A percentile compares a stretch with the other conserved stretches of the same genome.
Conservation (phyloP, 2,329 filamentous ascomycete species). For the Sordariomycetes sp. region DNA sequence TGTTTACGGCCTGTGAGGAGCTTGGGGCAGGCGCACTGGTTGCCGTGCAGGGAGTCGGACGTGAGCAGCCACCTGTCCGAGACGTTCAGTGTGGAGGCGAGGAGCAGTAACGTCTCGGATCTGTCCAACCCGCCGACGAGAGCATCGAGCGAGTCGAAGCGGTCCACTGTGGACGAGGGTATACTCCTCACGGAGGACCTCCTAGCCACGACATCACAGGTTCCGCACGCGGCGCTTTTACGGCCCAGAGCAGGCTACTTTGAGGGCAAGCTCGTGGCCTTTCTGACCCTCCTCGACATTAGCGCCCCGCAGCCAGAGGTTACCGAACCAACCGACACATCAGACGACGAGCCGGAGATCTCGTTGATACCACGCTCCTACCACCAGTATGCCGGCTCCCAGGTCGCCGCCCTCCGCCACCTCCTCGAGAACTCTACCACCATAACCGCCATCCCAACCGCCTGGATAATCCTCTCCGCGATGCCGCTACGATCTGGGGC, state of each 20-base stretch:
- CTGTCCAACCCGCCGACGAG: background rate
- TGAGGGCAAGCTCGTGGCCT: slow-evolving; percentile 33
- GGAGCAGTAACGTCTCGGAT: slow-evolving; percentile 5
- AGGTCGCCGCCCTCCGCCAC: slow-evolving; percentile 25
- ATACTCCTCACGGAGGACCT: slow-evolving; percentile 17
- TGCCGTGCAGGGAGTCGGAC: slow-evolving; percentile 1
- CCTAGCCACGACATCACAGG: slow-evolving; percentile 22
- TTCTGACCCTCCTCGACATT: slow-evolving; percentile 22
- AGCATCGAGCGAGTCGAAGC: background rate
- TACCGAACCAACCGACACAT: no score
- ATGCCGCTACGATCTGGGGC: slow-evolving; percentile 28
- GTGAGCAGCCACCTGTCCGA: slow-evolving; percentile 7
- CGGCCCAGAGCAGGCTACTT: slow-evolving; percentile 34
- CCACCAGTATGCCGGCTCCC: slow-evolving; percentile 23
- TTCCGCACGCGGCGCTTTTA: slow-evolving; percentile 27
- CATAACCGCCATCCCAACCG: slow-evolving; percentile 22
- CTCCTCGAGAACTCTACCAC: slow-evolving; percentile 14
- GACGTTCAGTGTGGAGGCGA: slow-evolving; percentile 9
- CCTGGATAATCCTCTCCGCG: slow-evolving; percentile 32
- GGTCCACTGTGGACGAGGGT: slow-evolving; percentile 3
- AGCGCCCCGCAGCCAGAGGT: background rate
- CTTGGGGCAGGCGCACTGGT: background rate
- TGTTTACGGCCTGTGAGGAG: slow-evolving; percentile 17
- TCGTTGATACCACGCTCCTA: slow-evolving; percentile 21
- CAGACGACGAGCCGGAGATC: no score